Conservation (phyloP, 768 basidiomycete genomes). For the Mrakia blollopis region DNA sequence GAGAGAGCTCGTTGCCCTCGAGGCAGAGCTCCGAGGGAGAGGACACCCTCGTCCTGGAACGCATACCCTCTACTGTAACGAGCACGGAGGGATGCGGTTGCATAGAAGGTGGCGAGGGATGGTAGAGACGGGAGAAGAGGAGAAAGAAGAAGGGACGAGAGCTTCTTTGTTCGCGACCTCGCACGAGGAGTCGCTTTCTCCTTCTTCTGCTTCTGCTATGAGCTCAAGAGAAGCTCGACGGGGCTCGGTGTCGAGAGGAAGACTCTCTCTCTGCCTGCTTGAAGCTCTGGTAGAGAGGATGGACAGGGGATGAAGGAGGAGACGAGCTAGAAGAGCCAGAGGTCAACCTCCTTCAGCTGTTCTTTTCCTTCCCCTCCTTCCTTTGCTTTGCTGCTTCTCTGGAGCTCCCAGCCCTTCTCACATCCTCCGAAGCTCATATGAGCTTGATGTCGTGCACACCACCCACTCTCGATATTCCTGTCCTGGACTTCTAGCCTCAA, state of each 20-base stretch:
- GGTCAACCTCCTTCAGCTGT: conserved; percentile 1
- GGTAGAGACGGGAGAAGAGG: background rate
- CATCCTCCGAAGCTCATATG: too few species aligned
- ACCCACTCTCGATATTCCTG: too few species aligned
- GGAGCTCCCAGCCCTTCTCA: background rate
- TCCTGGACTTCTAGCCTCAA: background rate
- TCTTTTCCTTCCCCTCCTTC: background rate
- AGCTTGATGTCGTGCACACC: too few species aligned
- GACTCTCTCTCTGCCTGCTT: too few species aligned
- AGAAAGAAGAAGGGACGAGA: background rate
- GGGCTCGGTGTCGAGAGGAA: too few species aligned
- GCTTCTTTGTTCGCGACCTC: conserved; percentile 1
- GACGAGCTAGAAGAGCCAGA: background rate
- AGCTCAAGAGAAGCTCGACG: background rate
- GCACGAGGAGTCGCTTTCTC: background rate
- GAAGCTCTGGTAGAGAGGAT: too few species aligned
- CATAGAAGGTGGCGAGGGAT: background rate
- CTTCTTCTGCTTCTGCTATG: background rate
- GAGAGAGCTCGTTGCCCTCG: background rate
- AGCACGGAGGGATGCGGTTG: too few species aligned
- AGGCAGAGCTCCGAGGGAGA: background rate
- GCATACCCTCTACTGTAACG: too few species aligned
- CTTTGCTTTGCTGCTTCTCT: background rate
- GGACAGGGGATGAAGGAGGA: background rate
- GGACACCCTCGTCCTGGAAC: too few species aligned